A percentile compares a stretch with the other conserved stretches of the same genome.
Conservation (phyloP, 1,139 yeast species). For the Geotrichum restrictum region DNA sequence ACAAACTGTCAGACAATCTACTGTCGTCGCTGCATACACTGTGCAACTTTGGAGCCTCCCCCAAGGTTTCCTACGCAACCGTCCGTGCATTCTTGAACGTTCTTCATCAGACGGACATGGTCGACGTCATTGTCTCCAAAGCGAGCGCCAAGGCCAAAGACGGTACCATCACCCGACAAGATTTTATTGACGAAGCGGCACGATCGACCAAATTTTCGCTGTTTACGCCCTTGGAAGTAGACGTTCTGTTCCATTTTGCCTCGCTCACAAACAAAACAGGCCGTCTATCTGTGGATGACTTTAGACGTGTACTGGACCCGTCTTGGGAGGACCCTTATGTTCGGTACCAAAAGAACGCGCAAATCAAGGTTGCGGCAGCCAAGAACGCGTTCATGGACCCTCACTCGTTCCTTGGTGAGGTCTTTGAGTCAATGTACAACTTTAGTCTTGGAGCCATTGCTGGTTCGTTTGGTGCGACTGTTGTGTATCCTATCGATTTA, state of each 20-base stretch:
- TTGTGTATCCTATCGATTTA: constrained; percentile 92
- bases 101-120: constrained; percentile 43
- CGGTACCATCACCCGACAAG: constrained; percentile 40
- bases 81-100: constrained; percentile 46
- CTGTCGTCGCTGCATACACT: constrained; percentile 40
- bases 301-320: constrained; percentile 44
- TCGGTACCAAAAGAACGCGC: constrained; percentile 36
- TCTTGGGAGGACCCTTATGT: constrained; percentile 42
- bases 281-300: constrained; percentile 40
- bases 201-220: constrained; percentile 41
- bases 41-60: constrained; percentile 35
- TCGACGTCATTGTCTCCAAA: constrained; percentile 39
- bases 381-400: constrained; percentile 42
- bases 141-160: constrained; percentile 34
- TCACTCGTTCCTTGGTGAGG: constrained; percentile 39
- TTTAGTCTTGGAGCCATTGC: constrained; percentile 90
- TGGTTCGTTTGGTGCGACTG: constrained; percentile 96
- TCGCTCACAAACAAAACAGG: constrained; percentile 37
- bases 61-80: constrained; percentile 43
- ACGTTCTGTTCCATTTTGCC: constrained; percentile 44
- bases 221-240: constrained; percentile 45
- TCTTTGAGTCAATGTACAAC: constrained; percentile 82
- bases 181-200: constrained; percentile 43
- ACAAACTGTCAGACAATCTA: constrained; percentile 43
- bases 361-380: constrained; percentile 40